Evolutionary conservation across 495 filamentous ascomycete genomes (phyloP).

Genomic region (Cetradonia linearis): DNA sequence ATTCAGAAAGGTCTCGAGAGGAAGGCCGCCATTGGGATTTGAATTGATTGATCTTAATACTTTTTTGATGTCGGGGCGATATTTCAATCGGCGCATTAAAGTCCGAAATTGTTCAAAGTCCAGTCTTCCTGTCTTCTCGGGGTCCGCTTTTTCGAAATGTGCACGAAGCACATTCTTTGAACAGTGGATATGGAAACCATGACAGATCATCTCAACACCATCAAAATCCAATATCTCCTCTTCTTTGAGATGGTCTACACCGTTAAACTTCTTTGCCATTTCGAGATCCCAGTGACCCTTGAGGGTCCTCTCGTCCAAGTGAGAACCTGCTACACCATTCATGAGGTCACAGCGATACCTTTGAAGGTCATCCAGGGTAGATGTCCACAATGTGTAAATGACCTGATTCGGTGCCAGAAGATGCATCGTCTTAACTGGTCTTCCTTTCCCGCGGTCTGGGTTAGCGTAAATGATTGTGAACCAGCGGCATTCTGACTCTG

Average conservation of each 20-base stretch:
- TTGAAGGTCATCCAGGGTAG: constrained; percentile 66
- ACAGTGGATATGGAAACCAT: constrained; percentile 79
- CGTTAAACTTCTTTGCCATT: constrained; percentile 58
- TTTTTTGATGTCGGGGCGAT: constrained; percentile 64
- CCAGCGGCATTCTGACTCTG: constrained; percentile 57
- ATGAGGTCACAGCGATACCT: constrained; percentile 81
- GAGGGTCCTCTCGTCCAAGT: constrained; percentile 65
- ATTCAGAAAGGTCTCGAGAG: constrained; percentile 55
- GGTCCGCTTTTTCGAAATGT: constrained; percentile 71
- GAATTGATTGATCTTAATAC: constrained; percentile 49
- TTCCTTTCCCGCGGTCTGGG: constrained; percentile 54
- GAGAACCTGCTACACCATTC: constrained; percentile 66
- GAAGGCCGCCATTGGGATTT: constrained; percentile 51
- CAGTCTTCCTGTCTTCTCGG: constrained; percentile 47
- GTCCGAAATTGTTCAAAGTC: constrained; percentile 67
- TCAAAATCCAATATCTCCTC: constrained; percentile 63
- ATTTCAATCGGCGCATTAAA: constrained; percentile 73
- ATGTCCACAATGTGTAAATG: constrained; percentile 67
- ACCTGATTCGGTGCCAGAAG: constrained; percentile 63
- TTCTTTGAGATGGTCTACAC: constrained; percentile 43
- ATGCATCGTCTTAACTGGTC: constrained; percentile 67
- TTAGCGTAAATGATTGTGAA: constrained; percentile 80
- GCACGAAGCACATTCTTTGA: constrained; percentile 59
- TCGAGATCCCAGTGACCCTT: constrained; percentile 77
- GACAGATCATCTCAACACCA: constrained; percentile 72